These are phyloP conservation scores for Phytophthora tentaculata DNA, from an alignment of 352 stramenopile species.

Conservation along the genomic window DNA sequence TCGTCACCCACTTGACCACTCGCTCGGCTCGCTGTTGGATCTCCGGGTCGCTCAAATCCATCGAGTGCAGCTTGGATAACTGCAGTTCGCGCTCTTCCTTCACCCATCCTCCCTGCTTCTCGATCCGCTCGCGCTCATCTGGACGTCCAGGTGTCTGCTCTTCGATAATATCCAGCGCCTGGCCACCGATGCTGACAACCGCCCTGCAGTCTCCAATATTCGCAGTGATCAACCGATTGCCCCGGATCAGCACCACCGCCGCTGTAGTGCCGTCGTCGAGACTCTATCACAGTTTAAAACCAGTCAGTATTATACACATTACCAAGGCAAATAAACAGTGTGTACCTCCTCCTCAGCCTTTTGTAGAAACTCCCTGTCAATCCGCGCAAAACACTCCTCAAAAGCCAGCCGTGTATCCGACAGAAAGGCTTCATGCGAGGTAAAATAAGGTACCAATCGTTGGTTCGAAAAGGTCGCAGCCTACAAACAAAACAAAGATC, in stretches of 20 bases:
- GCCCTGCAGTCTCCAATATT: conserved; percentile 90
- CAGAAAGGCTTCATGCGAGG: conserved; percentile 70
- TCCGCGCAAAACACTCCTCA: conserved; percentile 74
- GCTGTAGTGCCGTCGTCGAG: conserved; percentile 79
- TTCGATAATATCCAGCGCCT: conserved; percentile 88
- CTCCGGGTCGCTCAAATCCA: conserved; percentile 88
- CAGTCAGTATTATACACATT: conserved; percentile 2
- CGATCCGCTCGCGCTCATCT: conserved; percentile 81
- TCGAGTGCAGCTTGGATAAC: conserved; percentile 88
- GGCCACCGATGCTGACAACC: conserved; percentile 80
- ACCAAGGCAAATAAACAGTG: not conserved
- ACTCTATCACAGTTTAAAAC: conserved; percentile 36
- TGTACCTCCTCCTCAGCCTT: conserved; percentile 64
- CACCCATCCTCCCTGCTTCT: conserved; percentile 75
- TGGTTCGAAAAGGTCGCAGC: conserved; percentile 82
- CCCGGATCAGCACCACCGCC: conserved; percentile 82
- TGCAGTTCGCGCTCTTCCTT: conserved; percentile 87
- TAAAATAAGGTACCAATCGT: conserved; percentile 70
- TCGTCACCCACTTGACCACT: conserved; percentile 86
- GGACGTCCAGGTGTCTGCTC: conserved; percentile 82
- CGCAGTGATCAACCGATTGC: conserved; percentile 81
- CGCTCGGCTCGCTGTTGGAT: conserved; percentile 84
- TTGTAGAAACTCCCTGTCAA: conserved; percentile 81
- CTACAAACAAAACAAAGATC: conserved; percentile 37
- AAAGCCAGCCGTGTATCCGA: conserved; percentile 69